These are phyloP conservation scores for Cynara cardunculus DNA, from an alignment of 129 eudicot genomes.

Conservation along the genomic window DNA sequence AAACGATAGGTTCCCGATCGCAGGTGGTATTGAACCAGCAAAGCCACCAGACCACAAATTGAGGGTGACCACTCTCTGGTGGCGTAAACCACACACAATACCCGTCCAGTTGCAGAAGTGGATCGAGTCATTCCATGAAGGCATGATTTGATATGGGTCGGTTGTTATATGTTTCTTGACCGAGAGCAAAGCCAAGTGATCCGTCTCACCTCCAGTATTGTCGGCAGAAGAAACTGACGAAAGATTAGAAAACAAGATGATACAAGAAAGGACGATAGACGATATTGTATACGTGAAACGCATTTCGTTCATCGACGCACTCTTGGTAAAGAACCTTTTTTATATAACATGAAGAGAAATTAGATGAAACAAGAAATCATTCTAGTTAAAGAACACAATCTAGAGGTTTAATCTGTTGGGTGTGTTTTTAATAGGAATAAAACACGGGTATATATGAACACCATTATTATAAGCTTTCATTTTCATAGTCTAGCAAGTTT, in stretches of 20 bases:
- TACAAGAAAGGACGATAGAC: background rate
- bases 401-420: background rate
- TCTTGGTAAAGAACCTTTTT: background rate
- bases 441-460: background rate
- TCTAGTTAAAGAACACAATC: background rate
- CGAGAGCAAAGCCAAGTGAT: constrained; percentile 26
- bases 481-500: background rate
- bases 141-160: constrained; percentile 24
- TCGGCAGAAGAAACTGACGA: background rate
- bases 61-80: constrained; percentile 22
- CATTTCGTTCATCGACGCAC: background rate
- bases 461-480: background rate
- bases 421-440: background rate
- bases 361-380: background rate
- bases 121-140: constrained; percentile 29
- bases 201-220: constrained; percentile 29
- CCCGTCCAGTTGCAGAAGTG: constrained; percentile 36
- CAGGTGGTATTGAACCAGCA: constrained; percentile 34
- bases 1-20: constrained; percentile 33
- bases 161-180: constrained; percentile 20
- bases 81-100: constrained; percentile 14
- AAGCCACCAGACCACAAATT: constrained; percentile 24
- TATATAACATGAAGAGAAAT: background rate
- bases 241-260: background rate
- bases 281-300: background rate